Evolutionary conservation across 2,329 filamentous ascomycete genomes (phyloP), one percentile per base, ranked within the genome.

Genomic region (Zelopaecilomyces penicillatus): DNA sequence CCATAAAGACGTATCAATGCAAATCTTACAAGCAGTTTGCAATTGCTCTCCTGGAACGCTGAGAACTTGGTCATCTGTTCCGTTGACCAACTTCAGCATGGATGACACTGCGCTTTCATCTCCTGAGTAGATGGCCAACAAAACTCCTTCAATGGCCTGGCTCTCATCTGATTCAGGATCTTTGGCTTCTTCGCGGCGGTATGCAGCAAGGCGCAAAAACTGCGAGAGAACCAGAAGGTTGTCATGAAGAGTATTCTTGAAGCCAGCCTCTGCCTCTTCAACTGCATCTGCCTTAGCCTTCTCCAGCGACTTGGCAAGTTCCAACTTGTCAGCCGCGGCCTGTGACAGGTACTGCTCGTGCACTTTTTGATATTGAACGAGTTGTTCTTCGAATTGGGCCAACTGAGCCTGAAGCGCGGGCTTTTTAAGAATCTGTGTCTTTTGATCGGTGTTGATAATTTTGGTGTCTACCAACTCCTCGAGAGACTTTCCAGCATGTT

Each of bases 361-460:
- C 50, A 89, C 71, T 71, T 86, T 87, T 68, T 82, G 83, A 70
- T 82, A 84, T 61, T 86, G 82, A 44, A 69, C 68, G 39, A 88
- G 71, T 67, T 89, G 85, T 61, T 88, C 84, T 64, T 90, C 84
- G 49, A 80, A 68, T 62, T 86, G 81, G 42, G 73, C 67, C 36
- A 88, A 71, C 66, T 87, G 82, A 44, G 76, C 70, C 58, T 83
- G 75, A 30, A 90, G 78, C 32, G 71, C 70, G 33, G 85, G 85
- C 65, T 88, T 89, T 78, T 88, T 90, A 52, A 82, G 71, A 46
- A 83, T 76, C 62, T 87, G 82, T 8, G 83, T 78, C 66, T 83
- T 87, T 66, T 91, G 86, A 64, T 91, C 86, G 65, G 74, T 62
- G 62, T 91, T 91, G 75, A 91, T 87, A 61, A 87, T 80, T 64